Evolutionary conservation across 495 filamentous ascomycete species (phyloP), one percentile per base, ranked within the genome.

Genomic region (Lasiosphaeria hispida): DNA sequence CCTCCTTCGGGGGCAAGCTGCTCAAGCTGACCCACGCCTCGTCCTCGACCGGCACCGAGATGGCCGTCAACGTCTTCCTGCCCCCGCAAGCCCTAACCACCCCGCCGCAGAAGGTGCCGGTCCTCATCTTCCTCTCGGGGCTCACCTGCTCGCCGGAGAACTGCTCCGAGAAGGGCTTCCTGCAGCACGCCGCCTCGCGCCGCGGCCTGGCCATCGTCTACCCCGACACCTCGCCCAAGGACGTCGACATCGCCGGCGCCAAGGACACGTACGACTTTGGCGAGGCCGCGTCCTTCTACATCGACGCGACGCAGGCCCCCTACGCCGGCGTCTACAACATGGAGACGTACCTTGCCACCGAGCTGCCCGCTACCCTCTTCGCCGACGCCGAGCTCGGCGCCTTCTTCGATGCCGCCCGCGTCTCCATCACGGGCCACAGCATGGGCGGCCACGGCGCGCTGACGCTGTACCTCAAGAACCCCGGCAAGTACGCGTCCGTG

Each of bases 381-480:
- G 70, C 66, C 0, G 58, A 63, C 74, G 71, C 71, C 2, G 55
- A 62, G 47, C 74, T 74, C 62, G 90, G 89, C 63, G 72, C 78
- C 11, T 73, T 84, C 64, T 71, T 98, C 2, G 92, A 96, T 69
- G 49, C 67, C 0, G 73, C 63, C 13, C 75, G 85, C 0, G 83
- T 96, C 37, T 85, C 85, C 66, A 93, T 98, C 62, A 91, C 87
- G 37, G 94, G 94, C 3, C 94, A 97, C 72, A 88, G 83, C 64
- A 98, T 98, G 94, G 94, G 94, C 63, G 94, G 94, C 0, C 94
- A 97, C 72, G 94, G 94, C 18, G 94, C 94, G 47, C 76, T 98
- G 61, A 96, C 91, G 49, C 73, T 97, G 63, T 97, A 88, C 75
- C 81, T 98, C 17, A 92, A 88, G 71, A 88, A 96, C 71, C 90